Base-by-base conservation (phyloP, 768 basidiomycete species). In the Goffeauzyma gilvescens region DNA sequence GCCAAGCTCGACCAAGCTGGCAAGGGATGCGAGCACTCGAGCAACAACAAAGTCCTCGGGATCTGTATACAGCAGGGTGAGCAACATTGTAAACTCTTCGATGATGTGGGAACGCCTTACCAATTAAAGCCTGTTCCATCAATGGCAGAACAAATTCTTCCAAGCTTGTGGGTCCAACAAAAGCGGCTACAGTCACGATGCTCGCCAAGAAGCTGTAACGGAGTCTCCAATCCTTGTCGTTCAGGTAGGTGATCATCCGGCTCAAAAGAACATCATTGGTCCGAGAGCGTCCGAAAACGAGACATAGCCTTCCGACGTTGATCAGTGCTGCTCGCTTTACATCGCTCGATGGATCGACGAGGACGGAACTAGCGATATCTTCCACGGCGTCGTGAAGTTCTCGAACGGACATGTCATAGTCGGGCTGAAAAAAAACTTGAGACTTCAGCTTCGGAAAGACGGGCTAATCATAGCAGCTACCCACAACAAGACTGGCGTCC, bases 91-190 rank as follows among this genome's bases (percentile, higher is more conserved):
- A 13, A 7, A 15, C 20, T 15, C 3, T 20, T 36, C 14, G 30
- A 33, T 23, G 25, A 22, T 22, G 15, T 38, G 8, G 30, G 23
- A 17, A 20, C 30, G 38, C 15, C 73, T 27, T 44, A 87, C 90
- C 90, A 40, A 85, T 86, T 21, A 98, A 65, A 0, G 89, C 86
- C 53, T 95, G 89, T 4, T 86, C 75, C 84, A 96, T 87, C 45
- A 98, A 63, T 0, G 93, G 93, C n/a, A 93, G 59, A 40, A 96
- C 90, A 54, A 95, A 96, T 54, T 95, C 87, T 57, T 96, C 93
- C 53, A 96, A 58, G 51, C 84, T 89, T 45, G 79, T 69, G 23
- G 81, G 79, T 1, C 89, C 89, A 3, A 89, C 84, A 65, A 84
- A 90, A 0, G 81, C 82, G 5, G 89, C 89, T 1, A 98, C 86